These are phyloP conservation scores for barrel medic (Medicago truncatula) DNA, from an alignment of 306 rosid genomes.

Conservation along the genomic window DNA sequence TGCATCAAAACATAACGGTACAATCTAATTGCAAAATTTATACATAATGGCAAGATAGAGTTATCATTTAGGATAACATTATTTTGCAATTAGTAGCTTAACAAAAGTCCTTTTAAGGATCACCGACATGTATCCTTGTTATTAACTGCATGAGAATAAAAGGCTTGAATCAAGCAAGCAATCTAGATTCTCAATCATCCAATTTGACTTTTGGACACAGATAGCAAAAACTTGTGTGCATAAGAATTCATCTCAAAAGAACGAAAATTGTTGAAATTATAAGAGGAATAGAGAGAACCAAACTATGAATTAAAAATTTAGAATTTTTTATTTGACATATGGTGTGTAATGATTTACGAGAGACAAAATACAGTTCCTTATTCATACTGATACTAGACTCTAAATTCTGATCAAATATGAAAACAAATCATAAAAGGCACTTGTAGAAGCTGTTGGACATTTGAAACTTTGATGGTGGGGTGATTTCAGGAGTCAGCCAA, in stretches of 20 bases:
- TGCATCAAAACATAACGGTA: slow-evolving; percentile 17
- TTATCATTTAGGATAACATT: slow-evolving; percentile 12
- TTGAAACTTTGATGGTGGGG: background rate
- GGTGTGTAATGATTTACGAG: background rate
- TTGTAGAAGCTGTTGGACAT: background rate
- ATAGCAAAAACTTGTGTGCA: slow-evolving; percentile 14
- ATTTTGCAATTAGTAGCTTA: slow-evolving; percentile 2
- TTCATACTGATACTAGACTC: background rate
- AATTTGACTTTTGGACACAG: background rate
- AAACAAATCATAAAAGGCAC: slow-evolving; percentile 11
- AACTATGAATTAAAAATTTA: background rate
- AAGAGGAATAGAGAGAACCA: slow-evolving; percentile 12
- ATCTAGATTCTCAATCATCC: slow-evolving; percentile 21
- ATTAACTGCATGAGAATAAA: slow-evolving; percentile 20
- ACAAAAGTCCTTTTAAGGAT: slow-evolving; percentile 16
- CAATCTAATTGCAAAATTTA: slow-evolving; percentile 24
- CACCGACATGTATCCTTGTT: slow-evolving; percentile 34
- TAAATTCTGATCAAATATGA: background rate
- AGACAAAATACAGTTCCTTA: background rate
- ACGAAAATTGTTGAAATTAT: background rate
- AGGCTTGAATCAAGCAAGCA: background rate
- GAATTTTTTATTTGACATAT: background rate
- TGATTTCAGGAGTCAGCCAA: background rate
- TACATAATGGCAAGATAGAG: background rate
- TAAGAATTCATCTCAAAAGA: background rate